A percentile compares a stretch with the other conserved stretches of the same genome.
Evolutionary conservation across 352 stramenopile species (phyloP).

Genomic region (Pythium plurisporium): DNA sequence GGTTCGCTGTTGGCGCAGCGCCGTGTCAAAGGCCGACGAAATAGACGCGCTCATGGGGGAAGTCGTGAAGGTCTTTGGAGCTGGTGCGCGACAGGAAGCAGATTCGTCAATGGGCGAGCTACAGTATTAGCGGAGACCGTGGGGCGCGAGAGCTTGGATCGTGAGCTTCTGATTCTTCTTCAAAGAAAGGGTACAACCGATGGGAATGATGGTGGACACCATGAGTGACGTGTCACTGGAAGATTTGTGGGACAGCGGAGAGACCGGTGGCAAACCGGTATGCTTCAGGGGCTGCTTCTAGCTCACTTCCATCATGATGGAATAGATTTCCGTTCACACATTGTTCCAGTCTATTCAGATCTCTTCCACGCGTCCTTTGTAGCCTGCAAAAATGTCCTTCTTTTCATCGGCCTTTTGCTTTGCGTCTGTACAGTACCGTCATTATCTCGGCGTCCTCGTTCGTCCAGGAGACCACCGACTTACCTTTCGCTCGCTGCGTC

Average conservation of each 20-base stretch:
- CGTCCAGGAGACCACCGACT: too few relatives aligned
- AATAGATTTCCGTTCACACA: background rate
- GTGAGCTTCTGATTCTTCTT: background rate
- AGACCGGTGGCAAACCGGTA: background rate
- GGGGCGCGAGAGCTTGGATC: background rate
- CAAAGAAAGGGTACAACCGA: background rate
- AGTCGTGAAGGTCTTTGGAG: background rate
- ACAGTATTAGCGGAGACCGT: too few relatives aligned
- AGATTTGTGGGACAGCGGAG: background rate
- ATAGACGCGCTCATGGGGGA: conserved; percentile 5
- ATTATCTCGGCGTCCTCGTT: too few relatives aligned
- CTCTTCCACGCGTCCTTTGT: conserved; percentile 62
- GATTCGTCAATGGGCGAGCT: conserved; percentile 10
- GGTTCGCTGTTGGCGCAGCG: conserved; percentile 1
- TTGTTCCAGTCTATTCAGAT: conserved; percentile 29
- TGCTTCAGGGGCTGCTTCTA: background rate
- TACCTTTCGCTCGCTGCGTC: conserved; percentile 29
- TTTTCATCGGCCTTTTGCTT: conserved; percentile 41
- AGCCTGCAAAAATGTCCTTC: conserved; percentile 67
- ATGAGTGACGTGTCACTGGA: background rate
- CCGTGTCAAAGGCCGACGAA: conserved; percentile 8
- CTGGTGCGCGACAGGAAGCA: background rate
- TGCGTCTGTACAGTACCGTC: conserved; percentile 8
- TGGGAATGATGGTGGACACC: background rate
- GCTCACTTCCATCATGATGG: background rate